phyloP scores from a whole-genome alignment of 192 early-diverging fungal genomes.

The Backusella sp. region DNA sequence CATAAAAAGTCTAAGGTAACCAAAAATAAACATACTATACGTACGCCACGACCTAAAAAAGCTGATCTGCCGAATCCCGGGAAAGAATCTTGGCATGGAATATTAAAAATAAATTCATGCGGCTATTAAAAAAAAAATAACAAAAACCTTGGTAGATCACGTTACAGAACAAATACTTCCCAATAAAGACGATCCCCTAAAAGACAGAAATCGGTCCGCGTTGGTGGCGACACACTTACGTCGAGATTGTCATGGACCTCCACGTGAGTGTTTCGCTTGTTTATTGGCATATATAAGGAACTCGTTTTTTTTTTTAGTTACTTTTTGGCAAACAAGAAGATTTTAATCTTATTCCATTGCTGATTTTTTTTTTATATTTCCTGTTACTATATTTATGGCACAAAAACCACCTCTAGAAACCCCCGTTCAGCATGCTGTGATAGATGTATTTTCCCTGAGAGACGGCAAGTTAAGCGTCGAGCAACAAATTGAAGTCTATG shows the following conservation, averaged over 20 bases:
- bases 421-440: background rate
- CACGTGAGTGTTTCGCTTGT: slow-evolving; percentile 6
- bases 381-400: slow-evolving; percentile 4
- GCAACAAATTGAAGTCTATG: slow-evolving; percentile 64
- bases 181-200: background rate
- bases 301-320: background rate
- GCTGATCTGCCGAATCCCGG: background rate
- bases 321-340: background rate
- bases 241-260: background rate
- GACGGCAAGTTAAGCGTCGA: slow-evolving; percentile 48
- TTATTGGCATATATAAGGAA: background rate
- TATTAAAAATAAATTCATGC: background rate
- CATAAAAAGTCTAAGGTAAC: background rate
- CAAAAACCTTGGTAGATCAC: background rate
- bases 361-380: background rate
- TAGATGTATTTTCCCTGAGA: slow-evolving; percentile 12
- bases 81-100: background rate
- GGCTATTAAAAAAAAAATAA: background rate
- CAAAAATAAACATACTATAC: background rate
- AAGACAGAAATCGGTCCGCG: background rate
- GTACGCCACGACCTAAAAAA: background rate
- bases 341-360: background rate
- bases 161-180: background rate
- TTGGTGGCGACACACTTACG: background rate
- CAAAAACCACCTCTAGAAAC: slow-evolving; percentile 14